Evolutionary conservation across 2,329 filamentous ascomycete genomes (phyloP).

Genomic region (Clonostachys solani): DNA sequence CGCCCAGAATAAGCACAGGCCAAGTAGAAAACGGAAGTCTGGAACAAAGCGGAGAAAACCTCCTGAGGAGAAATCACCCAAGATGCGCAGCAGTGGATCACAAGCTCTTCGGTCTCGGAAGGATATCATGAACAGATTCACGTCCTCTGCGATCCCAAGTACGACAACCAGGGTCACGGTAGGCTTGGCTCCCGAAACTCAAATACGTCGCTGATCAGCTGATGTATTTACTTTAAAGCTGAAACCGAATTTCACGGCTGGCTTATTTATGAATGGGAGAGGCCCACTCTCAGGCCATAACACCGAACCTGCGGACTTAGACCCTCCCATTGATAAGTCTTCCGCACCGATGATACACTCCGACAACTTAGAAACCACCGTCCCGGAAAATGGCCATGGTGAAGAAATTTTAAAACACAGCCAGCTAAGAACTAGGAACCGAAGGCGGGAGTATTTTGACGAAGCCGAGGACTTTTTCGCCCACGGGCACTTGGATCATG

Average conservation of each 20-base stretch:
- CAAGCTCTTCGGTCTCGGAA: slow-evolving; percentile 24
- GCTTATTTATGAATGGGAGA: slow-evolving; percentile 24
- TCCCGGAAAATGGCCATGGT: no score
- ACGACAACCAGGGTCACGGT: slow-evolving; percentile 19
- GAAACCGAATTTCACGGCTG: slow-evolving; percentile 22
- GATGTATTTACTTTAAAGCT: slow-evolving; percentile 12
- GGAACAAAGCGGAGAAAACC: no score
- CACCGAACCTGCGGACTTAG: neutral
- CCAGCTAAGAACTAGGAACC: no score
- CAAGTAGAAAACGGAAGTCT: neutral
- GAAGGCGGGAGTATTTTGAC: no score
- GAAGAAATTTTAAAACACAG: no score
- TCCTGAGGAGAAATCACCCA: neutral
- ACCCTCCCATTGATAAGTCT: no score
- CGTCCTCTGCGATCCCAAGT: slow-evolving; percentile 45
- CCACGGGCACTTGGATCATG: no score
- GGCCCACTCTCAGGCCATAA: slow-evolving; percentile 2
- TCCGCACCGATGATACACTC: no score
- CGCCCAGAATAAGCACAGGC: neutral
- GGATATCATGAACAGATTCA: slow-evolving; percentile 51
- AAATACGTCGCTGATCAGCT: no score
- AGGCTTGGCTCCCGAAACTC: slow-evolving; percentile 1
- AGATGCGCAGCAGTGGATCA: no score
- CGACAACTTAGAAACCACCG: no score
- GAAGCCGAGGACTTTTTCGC: no score